Conservation (phyloP, 2,329 filamentous ascomycete species). For the Ceratocystis ficicola region DNA sequence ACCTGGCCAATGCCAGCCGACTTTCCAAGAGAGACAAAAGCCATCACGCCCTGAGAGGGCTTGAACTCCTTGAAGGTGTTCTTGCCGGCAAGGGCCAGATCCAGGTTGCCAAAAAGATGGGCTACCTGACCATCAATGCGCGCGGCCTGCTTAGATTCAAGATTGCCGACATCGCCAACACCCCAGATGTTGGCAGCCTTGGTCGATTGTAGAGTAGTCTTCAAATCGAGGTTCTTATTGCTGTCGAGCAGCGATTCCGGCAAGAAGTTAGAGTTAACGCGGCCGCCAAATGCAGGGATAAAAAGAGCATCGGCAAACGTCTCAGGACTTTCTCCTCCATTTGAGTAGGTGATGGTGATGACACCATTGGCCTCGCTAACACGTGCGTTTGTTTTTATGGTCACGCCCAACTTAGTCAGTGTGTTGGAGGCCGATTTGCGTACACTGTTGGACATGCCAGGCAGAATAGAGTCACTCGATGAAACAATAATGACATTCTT, state of each 20-base stretch:
- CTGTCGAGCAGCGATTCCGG: constrained; percentile 31
- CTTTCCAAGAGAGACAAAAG: constrained; percentile 33
- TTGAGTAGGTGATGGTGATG: constrained; percentile 28
- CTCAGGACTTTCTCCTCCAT: constrained; percentile 20
- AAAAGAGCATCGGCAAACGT: constrained; percentile 34
- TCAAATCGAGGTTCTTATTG: constrained; percentile 31
- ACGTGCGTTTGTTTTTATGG: constrained; percentile 32
- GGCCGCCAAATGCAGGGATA: constrained; percentile 37
- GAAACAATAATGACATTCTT: constrained; percentile 27
- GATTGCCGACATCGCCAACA: constrained; percentile 34
- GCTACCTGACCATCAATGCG: constrained; percentile 29
- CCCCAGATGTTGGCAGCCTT: constrained; percentile 33
- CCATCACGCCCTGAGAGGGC: constrained; percentile 27
- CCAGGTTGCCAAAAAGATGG: constrained; percentile 29
- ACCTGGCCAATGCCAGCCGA: constrained; percentile 33
- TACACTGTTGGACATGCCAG: constrained; percentile 27
- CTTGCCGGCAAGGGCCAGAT: constrained; percentile 28
- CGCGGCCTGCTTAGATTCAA: constrained; percentile 30
- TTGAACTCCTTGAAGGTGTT: constrained; percentile 28
- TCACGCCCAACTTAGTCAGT: constrained; percentile 36
- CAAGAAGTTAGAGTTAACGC: constrained; percentile 36
- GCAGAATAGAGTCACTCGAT: constrained; percentile 22
- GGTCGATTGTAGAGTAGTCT: constrained; percentile 30
- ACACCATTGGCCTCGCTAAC: constrained; percentile 30
- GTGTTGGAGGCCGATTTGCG: constrained; percentile 31